These are phyloP conservation scores for Nigrospora osmanthi DNA, from an alignment of 2,329 filamentous ascomycete species.

Conservation along the genomic window DNA sequence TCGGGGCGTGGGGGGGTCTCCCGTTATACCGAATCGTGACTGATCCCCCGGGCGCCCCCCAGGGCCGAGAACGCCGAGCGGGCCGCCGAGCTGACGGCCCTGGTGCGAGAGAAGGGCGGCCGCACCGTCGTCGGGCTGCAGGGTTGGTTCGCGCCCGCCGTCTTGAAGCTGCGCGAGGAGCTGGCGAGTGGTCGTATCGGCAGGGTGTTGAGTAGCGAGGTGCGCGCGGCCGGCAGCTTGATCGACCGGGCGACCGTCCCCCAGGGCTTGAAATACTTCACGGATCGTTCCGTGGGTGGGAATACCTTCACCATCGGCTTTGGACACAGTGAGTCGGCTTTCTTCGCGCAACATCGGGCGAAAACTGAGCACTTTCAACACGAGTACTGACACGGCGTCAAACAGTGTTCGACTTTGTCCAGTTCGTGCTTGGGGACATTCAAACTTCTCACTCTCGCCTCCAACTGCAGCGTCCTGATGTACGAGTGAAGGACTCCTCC, in stretches of 20 bases:
- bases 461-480: slow-evolving; percentile 32
- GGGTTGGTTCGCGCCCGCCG: slow-evolving; percentile 32
- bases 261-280: slow-evolving; percentile 34
- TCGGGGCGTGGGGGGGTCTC: too few species aligned
- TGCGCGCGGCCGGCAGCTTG: slow-evolving; percentile 26
- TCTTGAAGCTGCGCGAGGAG: slow-evolving; percentile 32
- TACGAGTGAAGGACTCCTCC: slow-evolving; percentile 24
- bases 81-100: slow-evolving; percentile 29
- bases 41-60: too few species aligned
- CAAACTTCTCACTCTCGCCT: slow-evolving; percentile 25
- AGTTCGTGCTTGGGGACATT: slow-evolving; percentile 35
- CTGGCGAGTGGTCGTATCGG: slow-evolving; percentile 37
- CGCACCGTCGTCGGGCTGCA: slow-evolving; percentile 41
- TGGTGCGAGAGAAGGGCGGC: slow-evolving; percentile 18
- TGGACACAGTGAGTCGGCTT: slow-evolving; percentile 4
- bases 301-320: slow-evolving; percentile 24
- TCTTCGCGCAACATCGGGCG: neutral
- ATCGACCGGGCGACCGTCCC: slow-evolving; percentile 21
- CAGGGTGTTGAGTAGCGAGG: slow-evolving; percentile 40
- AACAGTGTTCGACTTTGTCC: slow-evolving; percentile 30
- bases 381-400: slow-evolving; percentile 4
- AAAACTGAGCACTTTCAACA: too few species aligned
- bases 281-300: slow-evolving; percentile 36
- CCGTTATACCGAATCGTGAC: too few species aligned
- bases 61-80: slow-evolving; percentile 28